A percentile compares a stretch with the other conserved stretches of the same genome.
Evolutionary conservation across 805 yeast species (phyloP).

Genomic region (Debaryomyces maramus): DNA sequence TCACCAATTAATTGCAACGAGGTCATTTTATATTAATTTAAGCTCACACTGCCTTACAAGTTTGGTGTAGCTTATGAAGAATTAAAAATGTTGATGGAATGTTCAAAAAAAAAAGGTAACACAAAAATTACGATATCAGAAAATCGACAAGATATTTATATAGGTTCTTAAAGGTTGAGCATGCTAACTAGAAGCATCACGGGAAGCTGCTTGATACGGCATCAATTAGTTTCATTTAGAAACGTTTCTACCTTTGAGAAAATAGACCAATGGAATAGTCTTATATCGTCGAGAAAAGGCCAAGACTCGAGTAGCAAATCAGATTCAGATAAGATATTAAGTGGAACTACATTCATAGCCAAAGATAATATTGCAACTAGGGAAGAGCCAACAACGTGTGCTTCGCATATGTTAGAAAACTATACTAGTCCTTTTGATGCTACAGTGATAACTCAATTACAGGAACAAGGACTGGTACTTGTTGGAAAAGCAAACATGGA

Average conservation of each 20-base stretch:
- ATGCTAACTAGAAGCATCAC: background rate
- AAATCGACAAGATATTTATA: too few species aligned
- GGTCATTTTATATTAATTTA: slow-evolving; percentile 10
- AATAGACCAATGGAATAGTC: slow-evolving; percentile 16
- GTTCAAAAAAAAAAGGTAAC: too few species aligned
- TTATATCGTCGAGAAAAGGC: slow-evolving; percentile 4
- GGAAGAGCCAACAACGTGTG: slow-evolving; percentile 73
- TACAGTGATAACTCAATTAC: slow-evolving; percentile 61
- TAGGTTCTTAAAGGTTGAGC: too few species aligned
- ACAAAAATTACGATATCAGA: too few species aligned
- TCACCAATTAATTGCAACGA: slow-evolving; percentile 28
- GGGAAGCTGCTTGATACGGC: background rate
- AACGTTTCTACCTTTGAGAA: background rate
- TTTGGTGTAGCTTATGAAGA: too few species aligned
- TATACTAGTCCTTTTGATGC: slow-evolving; percentile 82
- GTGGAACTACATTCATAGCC: slow-evolving; percentile 16
- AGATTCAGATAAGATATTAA: background rate
- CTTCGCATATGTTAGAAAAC: slow-evolving; percentile 58
- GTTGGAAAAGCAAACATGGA: slow-evolving; percentile 90
- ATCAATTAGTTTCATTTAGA: too few species aligned
- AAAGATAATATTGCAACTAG: slow-evolving; percentile 80
- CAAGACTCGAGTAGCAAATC: background rate
- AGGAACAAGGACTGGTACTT: slow-evolving; percentile 49
- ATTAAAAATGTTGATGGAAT: too few species aligned
- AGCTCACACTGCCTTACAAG: too few species aligned